phyloP scores from a whole-genome alignment of 345 rosid genomes.

The Brassica nigra region DNA sequence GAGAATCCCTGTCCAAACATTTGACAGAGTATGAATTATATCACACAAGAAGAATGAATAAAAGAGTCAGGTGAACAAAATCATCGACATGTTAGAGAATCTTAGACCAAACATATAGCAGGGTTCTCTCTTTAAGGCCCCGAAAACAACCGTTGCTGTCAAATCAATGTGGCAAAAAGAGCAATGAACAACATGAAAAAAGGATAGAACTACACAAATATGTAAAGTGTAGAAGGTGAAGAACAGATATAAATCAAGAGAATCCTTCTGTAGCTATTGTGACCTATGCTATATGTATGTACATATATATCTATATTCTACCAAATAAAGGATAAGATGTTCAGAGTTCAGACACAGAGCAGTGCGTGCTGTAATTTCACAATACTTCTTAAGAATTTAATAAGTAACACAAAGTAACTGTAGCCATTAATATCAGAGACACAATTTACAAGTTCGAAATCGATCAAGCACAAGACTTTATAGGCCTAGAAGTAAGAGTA shows the following conservation, averaged over 20 bases:
- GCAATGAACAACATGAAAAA: constrained; percentile 21
- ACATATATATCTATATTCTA: not conserved
- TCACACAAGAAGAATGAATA: constrained; percentile 10
- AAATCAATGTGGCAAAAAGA: constrained; percentile 27
- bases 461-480: not conserved
- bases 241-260: not conserved
- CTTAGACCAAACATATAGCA: constrained; percentile 26
- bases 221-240: constrained; percentile 10
- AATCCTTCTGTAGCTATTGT: not conserved
- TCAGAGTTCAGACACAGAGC: not conserved
- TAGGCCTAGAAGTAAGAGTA: not conserved
- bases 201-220: not conserved
- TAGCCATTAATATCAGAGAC: not conserved
- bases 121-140: not conserved
- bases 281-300: not conserved
- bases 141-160: constrained; percentile 17
- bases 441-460: not conserved
- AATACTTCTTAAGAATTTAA: not conserved
- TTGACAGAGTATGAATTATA: constrained; percentile 27
- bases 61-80: constrained; percentile 31
- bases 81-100: constrained; percentile 35
- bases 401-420: not conserved
- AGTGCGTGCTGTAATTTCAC: not conserved
- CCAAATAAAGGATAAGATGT: constrained; percentile 18
- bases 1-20: constrained; percentile 34